Base-by-base conservation (phyloP, 129 eudicot species). In the Flaveria linearis region DNA sequence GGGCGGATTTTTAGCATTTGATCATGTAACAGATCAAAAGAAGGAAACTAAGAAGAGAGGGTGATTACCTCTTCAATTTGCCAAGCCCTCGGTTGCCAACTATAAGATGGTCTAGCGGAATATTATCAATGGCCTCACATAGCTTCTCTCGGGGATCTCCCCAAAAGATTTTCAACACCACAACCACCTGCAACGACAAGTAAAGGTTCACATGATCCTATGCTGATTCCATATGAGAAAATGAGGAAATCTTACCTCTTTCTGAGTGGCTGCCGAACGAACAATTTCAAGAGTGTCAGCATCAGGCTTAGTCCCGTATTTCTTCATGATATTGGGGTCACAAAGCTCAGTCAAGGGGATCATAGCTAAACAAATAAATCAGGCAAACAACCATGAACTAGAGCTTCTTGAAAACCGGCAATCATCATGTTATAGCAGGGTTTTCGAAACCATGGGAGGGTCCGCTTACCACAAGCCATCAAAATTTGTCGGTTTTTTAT, bases 31-130 rank as follows among this genome's bases (percentile, higher is more conserved):
- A 36, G 41, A 36, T n/a, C 41, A 36, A 36, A 36, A 36, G 8
- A 36, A 5, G 39, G 8, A 49, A 49, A 51, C 26, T 9, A 45
- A 0, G 13, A 55, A 75, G 41, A 14, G 9, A 2, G 9, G 36
- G 9, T 26, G 53, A 68, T 77, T 74, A 94, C 98, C 99, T 94
- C 78, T 91, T 86, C 75, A 94, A 22, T 69, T 82, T 84, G 81
- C 97, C 97, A 73, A 94, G 97, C 13, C 99, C 99, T 77, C 99
- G 86, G 87, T 89, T 91, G 4, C 99, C 99, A 0, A 94, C 62
- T 13, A 94, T 79, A 65, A 94, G 77, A 80, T 87, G 89, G 77
- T 78, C 84, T 22, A 94, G 76, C 5, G 93, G 96, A 71, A 89
- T 81, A 2, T 77, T 72, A 43, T 86, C 95, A 25, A 93, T 79